These are phyloP conservation scores for Komagataella phaffii DNA, from an alignment of 805 yeast genomes.

Conservation along the genomic window DNA sequence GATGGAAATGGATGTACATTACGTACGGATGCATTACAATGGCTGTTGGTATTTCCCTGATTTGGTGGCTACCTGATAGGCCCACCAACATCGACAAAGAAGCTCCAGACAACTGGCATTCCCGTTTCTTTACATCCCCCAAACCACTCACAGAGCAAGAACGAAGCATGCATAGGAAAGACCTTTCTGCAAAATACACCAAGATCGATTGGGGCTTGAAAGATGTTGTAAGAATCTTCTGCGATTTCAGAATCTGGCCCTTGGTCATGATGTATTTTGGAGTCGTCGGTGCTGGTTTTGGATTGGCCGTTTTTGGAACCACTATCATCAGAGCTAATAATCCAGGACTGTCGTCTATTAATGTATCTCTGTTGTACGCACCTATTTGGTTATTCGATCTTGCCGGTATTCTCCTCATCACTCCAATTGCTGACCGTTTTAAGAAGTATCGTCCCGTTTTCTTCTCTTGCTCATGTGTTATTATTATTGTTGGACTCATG, in stretches of 20 bases:
- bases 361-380: conserved; percentile 66
- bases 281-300: conserved; percentile 85
- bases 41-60: conserved; percentile 43
- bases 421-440: conserved; percentile 69
- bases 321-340: conserved; percentile 57
- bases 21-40: conserved; percentile 64
- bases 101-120: conserved; percentile 10
- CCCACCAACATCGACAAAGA: conserved; percentile 21
- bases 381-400: conserved; percentile 87
- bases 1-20: conserved; percentile 82
- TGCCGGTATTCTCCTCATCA: conserved; percentile 57
- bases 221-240: conserved; percentile 40
- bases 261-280: conserved; percentile 82
- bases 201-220: conserved; percentile 40
- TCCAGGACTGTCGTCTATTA: conserved; percentile 48
- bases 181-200: conserved; percentile 40
- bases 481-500: conserved; percentile 63
- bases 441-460: conserved; percentile 45
- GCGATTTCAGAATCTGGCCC: conserved; percentile 68
- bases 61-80: conserved; percentile 84
- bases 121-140: conserved; percentile 6
- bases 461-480: conserved; percentile 46
- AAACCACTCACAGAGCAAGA: conserved; percentile 45
- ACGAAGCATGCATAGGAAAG: conserved; percentile 38
- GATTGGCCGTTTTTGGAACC: conserved; percentile 75